Base-by-base conservation (phyloP, 179 eudicot genomes). In the Spinacia oleracea region DNA sequence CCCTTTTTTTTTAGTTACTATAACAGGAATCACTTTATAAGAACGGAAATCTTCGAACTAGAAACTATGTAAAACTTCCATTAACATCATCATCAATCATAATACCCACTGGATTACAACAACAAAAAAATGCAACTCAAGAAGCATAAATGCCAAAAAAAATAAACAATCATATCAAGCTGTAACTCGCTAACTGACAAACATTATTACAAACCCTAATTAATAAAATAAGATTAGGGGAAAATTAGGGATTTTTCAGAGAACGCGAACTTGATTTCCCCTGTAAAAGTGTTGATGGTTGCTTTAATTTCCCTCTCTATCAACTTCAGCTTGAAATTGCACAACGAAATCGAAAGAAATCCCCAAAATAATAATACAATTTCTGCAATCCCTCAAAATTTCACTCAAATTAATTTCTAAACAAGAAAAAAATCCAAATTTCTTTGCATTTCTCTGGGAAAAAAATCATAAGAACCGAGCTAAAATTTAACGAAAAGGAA, bases 401-500 rank as follows among this genome's bases (percentile, higher is more conserved):
- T 59, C 64, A 59, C 64, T 59, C 12, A 9, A 2, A 59, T 25
- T 59, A 59, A 59, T 23, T 59, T 59, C 31, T 23, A 8, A 5
- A 25, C 27, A 59, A 23, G 12, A 25, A 10, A 0, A 3, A n/a
- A n/a, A 3, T 38, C 40, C 40, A 38, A 38, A 38, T 38, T 38
- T 38, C 40, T 38, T 38, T 38, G 4, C 1, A 38, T n/a, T 10
- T 42, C 43, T n/a, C 6, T 40, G 10, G 34, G 16, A 50, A 72
- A 35, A 14, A 25, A 65, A 32, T 12, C 50, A 77, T 32, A 43
- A 67, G 40, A 77, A 51, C 34, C 46, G 7, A 77, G 65, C 51
- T 77, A 29, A 77, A 77, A 50, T 7, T 50, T 45, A 67, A 55
- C 15, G 16, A 51, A 66, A 48, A 16, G n/a, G n/a, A 15, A 66